These are phyloP conservation scores for Ambrosiella xylebori DNA, from an alignment of 2,329 filamentous ascomycete species.

Conservation along the genomic window DNA sequence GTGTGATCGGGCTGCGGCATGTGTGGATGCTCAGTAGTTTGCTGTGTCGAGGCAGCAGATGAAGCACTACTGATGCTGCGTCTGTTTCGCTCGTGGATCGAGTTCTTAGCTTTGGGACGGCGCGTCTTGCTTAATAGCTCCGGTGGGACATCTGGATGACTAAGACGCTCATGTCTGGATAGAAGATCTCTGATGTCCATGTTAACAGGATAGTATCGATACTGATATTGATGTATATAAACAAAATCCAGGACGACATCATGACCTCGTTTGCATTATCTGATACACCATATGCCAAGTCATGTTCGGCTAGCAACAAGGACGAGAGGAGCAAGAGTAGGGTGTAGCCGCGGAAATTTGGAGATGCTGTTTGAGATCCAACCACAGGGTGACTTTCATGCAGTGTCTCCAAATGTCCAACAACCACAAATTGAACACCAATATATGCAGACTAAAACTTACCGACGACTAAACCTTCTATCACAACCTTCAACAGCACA, in stretches of 20 bases:
- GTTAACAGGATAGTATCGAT: conserved; percentile 24
- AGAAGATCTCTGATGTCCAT: conserved; percentile 48
- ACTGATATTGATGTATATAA: too few species aligned
- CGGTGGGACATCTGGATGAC: conserved; percentile 33
- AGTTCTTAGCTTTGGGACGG: conserved; percentile 17
- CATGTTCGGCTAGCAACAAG: background rate
- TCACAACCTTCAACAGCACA: conserved; percentile 42
- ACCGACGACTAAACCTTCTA: conserved; percentile 46
- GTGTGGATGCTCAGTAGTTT: too few species aligned
- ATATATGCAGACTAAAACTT: conserved; percentile 18
- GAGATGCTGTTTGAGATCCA: background rate
- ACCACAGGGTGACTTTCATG: background rate
- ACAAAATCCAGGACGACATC: too few species aligned
- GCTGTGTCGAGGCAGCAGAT: background rate
- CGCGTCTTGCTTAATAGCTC: conserved; percentile 22
- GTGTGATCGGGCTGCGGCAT: too few species aligned
- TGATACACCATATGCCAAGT: too few species aligned
- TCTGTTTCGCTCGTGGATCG: conserved; percentile 19
- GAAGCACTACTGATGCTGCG: background rate
- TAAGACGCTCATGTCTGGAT: conserved; percentile 46
- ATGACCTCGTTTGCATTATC: too few species aligned
- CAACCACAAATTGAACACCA: background rate
- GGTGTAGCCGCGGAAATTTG: background rate
- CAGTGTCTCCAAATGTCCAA: background rate
- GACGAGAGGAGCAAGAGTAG: background rate